Evolutionary conservation across 352 stramenopile genomes (phyloP), one percentile per base, ranked within the genome.

Genomic region (Globisporangium paddicum): DNA sequence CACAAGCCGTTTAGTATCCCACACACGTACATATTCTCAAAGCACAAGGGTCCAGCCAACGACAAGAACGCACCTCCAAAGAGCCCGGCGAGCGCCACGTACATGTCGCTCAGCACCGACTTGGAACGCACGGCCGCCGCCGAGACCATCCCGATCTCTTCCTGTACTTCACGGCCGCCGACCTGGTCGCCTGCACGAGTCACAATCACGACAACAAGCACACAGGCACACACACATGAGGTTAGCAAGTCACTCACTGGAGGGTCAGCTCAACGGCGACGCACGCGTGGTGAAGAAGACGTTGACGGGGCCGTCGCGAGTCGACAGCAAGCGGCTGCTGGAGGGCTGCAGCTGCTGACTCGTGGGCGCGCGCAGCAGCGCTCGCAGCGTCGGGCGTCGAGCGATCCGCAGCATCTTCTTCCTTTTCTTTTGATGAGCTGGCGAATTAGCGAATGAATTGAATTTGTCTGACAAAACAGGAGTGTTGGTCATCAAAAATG

Each of bases 31-130:
- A 2, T 14, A n/a, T 10, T 5, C 25, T 18, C 6, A 3, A 25
- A 26, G 21, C 21, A 47, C 28, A 32, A 32, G 3, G 28, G 3
- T 32, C 28, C 19, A 21, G 14, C 8, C 18, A 38, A 16, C 25
- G 40, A n/a, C n/a, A n/a, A n/a, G n/a, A n/a, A 60, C 68, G 44
- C 49, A 81, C 72, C 80, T 58, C 83, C 83, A 45, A 93, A 76
- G 2, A 90, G 67, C 1, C 83, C 83, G 9, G 81, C 68, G 25
- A 90, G 53, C 32, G 83, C 83, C 25, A 90, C 83, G 49, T 89
- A 87, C 76, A 93, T 90, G 52, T 93, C 83, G 63, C 76, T 89
- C 41, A 93, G 60, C 56, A 93, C 80, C 50, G 80, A 90, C 61
- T 90, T 93, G 71, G 83, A 90, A 25, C 83, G 83, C 51, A 93